Evolutionary conservation across 164 flowering plant species (phyloP).

Genomic region (Aristolochia californica): DNA sequence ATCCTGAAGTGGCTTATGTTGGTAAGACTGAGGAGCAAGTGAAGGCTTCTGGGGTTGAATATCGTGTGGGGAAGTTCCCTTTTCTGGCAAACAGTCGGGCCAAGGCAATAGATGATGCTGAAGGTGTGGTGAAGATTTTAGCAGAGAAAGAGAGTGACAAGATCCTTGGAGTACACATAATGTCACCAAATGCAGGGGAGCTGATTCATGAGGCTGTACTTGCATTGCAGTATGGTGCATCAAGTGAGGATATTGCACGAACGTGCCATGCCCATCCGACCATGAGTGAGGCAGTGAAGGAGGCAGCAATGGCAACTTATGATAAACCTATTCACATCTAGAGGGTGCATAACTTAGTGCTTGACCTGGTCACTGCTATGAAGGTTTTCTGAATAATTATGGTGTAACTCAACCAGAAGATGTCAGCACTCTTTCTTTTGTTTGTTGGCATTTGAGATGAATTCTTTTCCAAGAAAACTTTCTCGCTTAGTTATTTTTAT

Average conservation of each 20-base stretch:
- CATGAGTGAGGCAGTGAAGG: constrained; percentile 92
- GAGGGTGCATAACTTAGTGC: not conserved
- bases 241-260: constrained; percentile 90
- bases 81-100: constrained; percentile 81
- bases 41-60: constrained; percentile 49
- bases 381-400: constrained; percentile 6
- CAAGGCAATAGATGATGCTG: constrained; percentile 86
- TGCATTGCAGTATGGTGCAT: constrained; percentile 78
- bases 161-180: constrained; percentile 83
- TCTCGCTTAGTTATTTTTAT: no score
- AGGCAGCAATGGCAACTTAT: constrained; percentile 94
- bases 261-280: constrained; percentile 97
- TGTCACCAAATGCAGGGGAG: constrained; percentile 91
- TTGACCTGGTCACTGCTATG: not conserved
- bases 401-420: constrained; percentile 1
- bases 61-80: constrained; percentile 76
- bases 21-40: constrained; percentile 91
- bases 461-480: no score
- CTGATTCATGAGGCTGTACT: constrained; percentile 84
- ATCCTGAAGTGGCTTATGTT: constrained; percentile 81
- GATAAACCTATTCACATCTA: constrained; percentile 90
- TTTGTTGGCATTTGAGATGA: no score
- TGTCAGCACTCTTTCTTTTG: no score
- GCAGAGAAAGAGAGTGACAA: constrained; percentile 83
- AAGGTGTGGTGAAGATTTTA: constrained; percentile 78